These are phyloP conservation scores for Chaetomiaceae sp. DNA, from an alignment of 2,329 filamentous ascomycete genomes.

Conservation along the genomic window DNA sequence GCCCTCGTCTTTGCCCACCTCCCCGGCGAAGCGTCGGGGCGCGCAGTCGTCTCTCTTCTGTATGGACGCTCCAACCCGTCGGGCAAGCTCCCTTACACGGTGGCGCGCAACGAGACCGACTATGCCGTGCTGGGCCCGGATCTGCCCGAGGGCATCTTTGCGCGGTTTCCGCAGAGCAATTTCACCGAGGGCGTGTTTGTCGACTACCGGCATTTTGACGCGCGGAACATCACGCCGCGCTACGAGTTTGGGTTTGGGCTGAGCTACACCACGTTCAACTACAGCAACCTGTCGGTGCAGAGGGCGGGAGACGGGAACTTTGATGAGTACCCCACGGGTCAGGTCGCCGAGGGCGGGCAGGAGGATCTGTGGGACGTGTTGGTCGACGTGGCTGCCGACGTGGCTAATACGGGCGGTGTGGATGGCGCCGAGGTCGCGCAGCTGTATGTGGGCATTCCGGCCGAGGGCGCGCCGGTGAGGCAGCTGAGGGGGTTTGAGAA, in stretches of 20 bases:
- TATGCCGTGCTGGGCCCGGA: conserved; percentile 47
- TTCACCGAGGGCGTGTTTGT: conserved; percentile 50
- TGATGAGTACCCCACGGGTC: conserved; percentile 37
- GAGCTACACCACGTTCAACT: conserved; percentile 51
- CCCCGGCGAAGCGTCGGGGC: conserved; percentile 60
- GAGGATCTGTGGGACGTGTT: conserved; percentile 46
- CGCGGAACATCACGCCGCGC: conserved; percentile 43
- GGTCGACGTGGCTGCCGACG: conserved; percentile 35
- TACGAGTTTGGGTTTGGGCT: conserved; percentile 56
- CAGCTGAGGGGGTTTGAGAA: conserved; percentile 67
- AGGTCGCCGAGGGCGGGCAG: conserved; percentile 42
- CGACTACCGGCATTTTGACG: conserved; percentile 54
- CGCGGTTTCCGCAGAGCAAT: conserved; percentile 47
- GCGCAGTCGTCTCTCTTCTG: conserved; percentile 50
- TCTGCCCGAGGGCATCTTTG: conserved; percentile 46
- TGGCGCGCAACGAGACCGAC: conserved; percentile 53
- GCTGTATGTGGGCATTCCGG: conserved; percentile 46
- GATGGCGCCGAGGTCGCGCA: conserved; percentile 45
- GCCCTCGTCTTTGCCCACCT: conserved; percentile 61
- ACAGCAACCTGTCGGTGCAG: conserved; percentile 40
- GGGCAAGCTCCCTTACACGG: conserved; percentile 58
- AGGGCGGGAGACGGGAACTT: conserved; percentile 28
- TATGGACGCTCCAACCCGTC: conserved; percentile 55
- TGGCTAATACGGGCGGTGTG: conserved; percentile 41
- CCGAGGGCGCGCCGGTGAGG: conserved; percentile 41